Evolutionary conservation across 1,284 basidiomycete species (phyloP), one percentile per base, ranked within the genome.

Genomic region (Fistulina hepatica): DNA sequence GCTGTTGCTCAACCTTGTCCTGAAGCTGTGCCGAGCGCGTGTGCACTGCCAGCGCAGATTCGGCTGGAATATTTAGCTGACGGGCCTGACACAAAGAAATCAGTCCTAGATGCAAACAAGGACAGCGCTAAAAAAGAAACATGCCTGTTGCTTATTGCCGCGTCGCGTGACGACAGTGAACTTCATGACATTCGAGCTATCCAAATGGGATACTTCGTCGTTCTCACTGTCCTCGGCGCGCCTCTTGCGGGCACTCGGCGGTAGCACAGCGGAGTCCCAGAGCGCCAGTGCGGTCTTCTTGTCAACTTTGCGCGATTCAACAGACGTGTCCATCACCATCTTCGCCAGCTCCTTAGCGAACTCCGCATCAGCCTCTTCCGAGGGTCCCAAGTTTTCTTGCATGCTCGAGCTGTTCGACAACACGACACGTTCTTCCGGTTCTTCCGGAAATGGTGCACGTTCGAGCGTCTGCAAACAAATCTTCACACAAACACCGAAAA

Each of bases 341-440:
- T 89, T 94, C 2, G 94, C 91, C 19, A 99, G 74, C 56, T 98
- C 95, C 54, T 91, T 89, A 8, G 80, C 88, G 52, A 99, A 97
- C 31, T 94, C 94, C 5, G 81, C 84, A 34, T 94, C 85, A 21
- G 88, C 92, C 51, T 94, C 89, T 48, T 86, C 80, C 2, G 79
- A 74, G 3, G 83, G 83, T 7, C 84, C 84, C 19, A 82, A 57
- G 44, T 68, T 65, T 49, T 86, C 84, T 48, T 80, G 73, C 20
- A 60, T 52, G 38, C 55, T 64, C 41, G 62, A 65, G 44, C 58
- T 62, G 2, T 65, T 60, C 11, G 77, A 73, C 26, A 78, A 68
- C 16, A 89, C 65, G 6, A 90, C 69, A 15, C 80, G 72, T 30
- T 80, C 67, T 22, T 92, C 88, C 2, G 82, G 83, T n/a, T n/a